These are phyloP conservation scores for Actinomortierella wolfii DNA, from an alignment of 371 early-diverging fungal genomes.

Conservation along the genomic window DNA sequence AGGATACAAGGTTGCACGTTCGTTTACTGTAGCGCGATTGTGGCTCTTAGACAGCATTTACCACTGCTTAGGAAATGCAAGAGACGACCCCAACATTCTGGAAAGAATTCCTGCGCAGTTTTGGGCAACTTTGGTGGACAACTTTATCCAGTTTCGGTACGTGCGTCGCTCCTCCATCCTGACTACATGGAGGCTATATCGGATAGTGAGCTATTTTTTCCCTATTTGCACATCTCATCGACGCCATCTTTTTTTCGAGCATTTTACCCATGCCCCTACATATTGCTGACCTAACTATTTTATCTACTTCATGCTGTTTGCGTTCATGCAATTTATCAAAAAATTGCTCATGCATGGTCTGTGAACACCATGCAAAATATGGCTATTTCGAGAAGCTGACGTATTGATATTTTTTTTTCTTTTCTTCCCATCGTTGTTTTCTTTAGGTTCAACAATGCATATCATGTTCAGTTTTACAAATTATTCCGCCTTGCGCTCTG, in stretches of 20 bases:
- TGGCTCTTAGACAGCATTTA: conserved; percentile 46
- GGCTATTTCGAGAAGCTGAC: no score
- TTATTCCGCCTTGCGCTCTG: conserved; percentile 37
- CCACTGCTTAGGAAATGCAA: conserved; percentile 38
- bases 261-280: no score
- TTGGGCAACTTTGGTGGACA: conserved; percentile 29
- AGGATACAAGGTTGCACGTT: conserved; percentile 25
- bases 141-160: conserved; percentile 40
- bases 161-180: background rate
- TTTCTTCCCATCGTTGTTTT: no score
- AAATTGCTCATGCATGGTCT: no score
- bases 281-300: background rate
- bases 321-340: no score
- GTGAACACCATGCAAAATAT: no score
- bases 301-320: background rate
- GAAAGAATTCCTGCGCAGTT: conserved; percentile 29
- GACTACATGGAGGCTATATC: background rate
- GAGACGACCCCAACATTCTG: conserved; percentile 23
- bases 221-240: background rate
- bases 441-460: conserved; percentile 42
- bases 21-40: conserved; percentile 41
- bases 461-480: conserved; percentile 46
- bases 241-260: background rate
- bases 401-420: no score
- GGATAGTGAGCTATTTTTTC: background rate